Evolutionary conservation across 805 yeast genomes (phyloP), one percentile per base, ranked within the genome.

Genomic region (Kodamaea hsintzibuensis): DNA sequence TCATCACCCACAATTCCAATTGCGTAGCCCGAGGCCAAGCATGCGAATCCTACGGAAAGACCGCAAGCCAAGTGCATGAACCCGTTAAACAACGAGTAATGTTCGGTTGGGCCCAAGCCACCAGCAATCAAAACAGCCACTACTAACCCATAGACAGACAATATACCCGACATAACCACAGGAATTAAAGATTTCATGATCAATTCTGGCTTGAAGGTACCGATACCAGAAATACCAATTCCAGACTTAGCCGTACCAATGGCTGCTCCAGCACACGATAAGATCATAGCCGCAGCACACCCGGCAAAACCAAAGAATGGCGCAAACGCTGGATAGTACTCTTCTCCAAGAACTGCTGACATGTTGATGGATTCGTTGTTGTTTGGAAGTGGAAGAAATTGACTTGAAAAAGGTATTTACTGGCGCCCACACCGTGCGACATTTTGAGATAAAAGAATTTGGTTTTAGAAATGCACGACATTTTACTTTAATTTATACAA

Each of bases 291-390:
- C 47, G 91, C 86, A 6, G 95, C 91, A 74, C 98, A 92, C 51
- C 98, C 99, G 40, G 98, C 97, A 73, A 93, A 91, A 42, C 99
- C 99, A 68, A 95, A 85, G 71, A 95, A 95, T 56, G 99, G 98
- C 13, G 99, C 98, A 73, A 88, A 95, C 30, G 85, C 85, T 48
- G 99, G 98, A 35, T 91, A 81, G 66, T 83, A 88, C 69, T 88
- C 93, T 62, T 78, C 81, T 58, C 73, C 75, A 47, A 70, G 35
- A 27, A 37, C 47, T 12, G 40, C 45, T 7, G 47, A 38, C 51
- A 48, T 47, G 50, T 35, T 48, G 51, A 35, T 47, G 16, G 35
- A 22, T 44, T 44, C 19, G 42, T 43, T 43, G 47, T 25, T 27
- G 47, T 43, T 43, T 17, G 19, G 47, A 43, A 30, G 14, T 14